Conservation (phyloP, 2,329 filamentous ascomycete species). For the Pyrenochaeta sp. region DNA sequence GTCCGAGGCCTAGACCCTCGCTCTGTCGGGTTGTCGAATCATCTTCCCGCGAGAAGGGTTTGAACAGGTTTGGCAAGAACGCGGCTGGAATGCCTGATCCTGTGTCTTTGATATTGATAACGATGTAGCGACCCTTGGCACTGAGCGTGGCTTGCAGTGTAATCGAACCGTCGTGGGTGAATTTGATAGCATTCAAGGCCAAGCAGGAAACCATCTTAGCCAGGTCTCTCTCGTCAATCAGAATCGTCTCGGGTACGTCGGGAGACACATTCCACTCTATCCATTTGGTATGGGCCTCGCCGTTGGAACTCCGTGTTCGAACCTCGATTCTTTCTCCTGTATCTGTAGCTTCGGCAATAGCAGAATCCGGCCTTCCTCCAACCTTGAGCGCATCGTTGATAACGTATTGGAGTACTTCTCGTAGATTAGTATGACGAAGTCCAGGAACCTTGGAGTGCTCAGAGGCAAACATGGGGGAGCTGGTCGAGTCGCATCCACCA, state of each 20-base stretch:
- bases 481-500: constrained; percentile 33
- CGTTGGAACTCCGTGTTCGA: constrained; percentile 52
- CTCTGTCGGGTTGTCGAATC: constrained; percentile 71
- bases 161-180: constrained; percentile 71
- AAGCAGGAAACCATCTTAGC: constrained; percentile 70
- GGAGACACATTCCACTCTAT: constrained; percentile 61
- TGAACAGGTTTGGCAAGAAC: constrained; percentile 72
- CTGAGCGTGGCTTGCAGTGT: constrained; percentile 63
- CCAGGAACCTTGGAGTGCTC: constrained; percentile 55
- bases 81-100: constrained; percentile 72
- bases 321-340: constrained; percentile 60
- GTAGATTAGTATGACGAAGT: constrained; percentile 56
- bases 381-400: constrained; percentile 61
- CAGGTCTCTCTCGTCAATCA: constrained; percentile 69
- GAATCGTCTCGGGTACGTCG: constrained; percentile 61
- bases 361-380: constrained; percentile 61
- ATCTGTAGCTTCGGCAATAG: constrained; percentile 55
- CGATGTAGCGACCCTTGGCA: constrained; percentile 60
- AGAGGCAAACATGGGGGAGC: constrained; percentile 42
- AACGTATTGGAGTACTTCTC: constrained; percentile 60
- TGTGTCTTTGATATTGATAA: constrained; percentile 70
- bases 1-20: constrained; percentile 72
- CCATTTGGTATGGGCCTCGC: constrained; percentile 54
- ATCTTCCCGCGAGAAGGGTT: constrained; percentile 73
- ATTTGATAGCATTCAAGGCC: constrained; percentile 73